Conservation (phyloP, 495 filamentous ascomycete genomes). For the Neohortaea acidophila region DNA sequence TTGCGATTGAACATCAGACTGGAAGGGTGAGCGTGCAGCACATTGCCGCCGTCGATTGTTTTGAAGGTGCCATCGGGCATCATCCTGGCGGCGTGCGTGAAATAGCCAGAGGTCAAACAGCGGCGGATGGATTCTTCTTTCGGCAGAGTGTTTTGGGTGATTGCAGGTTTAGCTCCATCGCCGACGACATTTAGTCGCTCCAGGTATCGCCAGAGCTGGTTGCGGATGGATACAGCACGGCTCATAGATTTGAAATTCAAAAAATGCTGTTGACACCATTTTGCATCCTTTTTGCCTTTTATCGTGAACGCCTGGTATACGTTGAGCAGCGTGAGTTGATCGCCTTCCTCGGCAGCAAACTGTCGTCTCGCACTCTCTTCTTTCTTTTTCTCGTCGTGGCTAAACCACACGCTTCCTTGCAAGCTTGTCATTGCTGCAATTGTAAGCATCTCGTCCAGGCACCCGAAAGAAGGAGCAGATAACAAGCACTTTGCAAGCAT, state of each 20-base stretch:
- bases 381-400: constrained; percentile 54
- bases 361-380: constrained; percentile 59
- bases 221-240: constrained; percentile 72
- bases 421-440: constrained; percentile 93
- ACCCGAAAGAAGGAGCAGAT: constrained; percentile 57
- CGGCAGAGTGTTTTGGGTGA: constrained; percentile 15
- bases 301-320: constrained; percentile 84
- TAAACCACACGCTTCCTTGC: constrained; percentile 63
- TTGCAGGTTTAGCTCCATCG: too few species aligned
- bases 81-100: constrained; percentile 92
- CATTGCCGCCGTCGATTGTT: constrained; percentile 56
- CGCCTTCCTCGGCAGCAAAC: constrained; percentile 87
- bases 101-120: constrained; percentile 83
- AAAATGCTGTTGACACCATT: constrained; percentile 74
- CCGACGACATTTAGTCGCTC: constrained; percentile 37
- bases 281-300: constrained; percentile 66
- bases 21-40: constrained; percentile 78
- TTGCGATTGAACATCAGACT: constrained; percentile 96
- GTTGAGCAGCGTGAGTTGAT: constrained; percentile 88
- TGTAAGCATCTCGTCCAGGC: constrained; percentile 69
- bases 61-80: constrained; percentile 83
- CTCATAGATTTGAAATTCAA: constrained; percentile 74
- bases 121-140: constrained; percentile 61
- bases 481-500: constrained; percentile 93
- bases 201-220: constrained; percentile 72